phyloP scores from a whole-genome alignment of 495 filamentous ascomycete genomes.

The Hypoxylon perforatum region DNA sequence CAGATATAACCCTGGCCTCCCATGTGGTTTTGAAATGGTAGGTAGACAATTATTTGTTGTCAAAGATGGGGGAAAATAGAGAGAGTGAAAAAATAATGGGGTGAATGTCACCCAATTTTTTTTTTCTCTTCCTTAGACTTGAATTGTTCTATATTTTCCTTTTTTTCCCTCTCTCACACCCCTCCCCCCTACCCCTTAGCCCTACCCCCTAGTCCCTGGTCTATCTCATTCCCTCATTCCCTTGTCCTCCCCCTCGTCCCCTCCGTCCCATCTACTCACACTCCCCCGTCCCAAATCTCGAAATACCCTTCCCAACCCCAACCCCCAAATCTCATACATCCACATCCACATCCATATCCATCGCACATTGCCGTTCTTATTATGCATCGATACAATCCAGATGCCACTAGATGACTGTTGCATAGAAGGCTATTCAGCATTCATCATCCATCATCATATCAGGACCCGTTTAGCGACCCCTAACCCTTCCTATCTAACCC shows the following conservation, averaged over 20 bases:
- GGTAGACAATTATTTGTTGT: neutral
- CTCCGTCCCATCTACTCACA: neutral
- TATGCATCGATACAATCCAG: conserved; percentile 27
- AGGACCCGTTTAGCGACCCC: conserved; percentile 17
- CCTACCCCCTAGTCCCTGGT: neutral
- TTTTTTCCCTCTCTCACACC: conserved; percentile 15
- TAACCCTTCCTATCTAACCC: conserved; percentile 8
- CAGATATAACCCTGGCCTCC: conserved; percentile 3
- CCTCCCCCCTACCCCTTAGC: conserved; percentile 7
- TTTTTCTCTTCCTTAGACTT: no score
- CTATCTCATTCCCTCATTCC: conserved; percentile 3
- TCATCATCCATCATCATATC: conserved; percentile 34
- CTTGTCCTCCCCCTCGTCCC: neutral
- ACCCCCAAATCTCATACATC: conserved; percentile 1
- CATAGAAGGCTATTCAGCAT: conserved; percentile 24
- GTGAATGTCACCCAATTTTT: conserved; percentile 26
- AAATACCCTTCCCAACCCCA: neutral
- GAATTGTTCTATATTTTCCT: neutral
- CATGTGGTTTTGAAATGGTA: conserved; percentile 17
- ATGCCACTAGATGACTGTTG: conserved; percentile 24
- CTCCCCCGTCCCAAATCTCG: neutral
- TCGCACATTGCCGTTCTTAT: neutral
- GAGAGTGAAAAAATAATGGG: conserved; percentile 10
- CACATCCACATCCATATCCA: neutral
- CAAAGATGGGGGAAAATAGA: conserved; percentile 1